phyloP scores from a whole-genome alignment of 1,284 basidiomycete genomes.

The Neotropicomus parvogracilis region DNA sequence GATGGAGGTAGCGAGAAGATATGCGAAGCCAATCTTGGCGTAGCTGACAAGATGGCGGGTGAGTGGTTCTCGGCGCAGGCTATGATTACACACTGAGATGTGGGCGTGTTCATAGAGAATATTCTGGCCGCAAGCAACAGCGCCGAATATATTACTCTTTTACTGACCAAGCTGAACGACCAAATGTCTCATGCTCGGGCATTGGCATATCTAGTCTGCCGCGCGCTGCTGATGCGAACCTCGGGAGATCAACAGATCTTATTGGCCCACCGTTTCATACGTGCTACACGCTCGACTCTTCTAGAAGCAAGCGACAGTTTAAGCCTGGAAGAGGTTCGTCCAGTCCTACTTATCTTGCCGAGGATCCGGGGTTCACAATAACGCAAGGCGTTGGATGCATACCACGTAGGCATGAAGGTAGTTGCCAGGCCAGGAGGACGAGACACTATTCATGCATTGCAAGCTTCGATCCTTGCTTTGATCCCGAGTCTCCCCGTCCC shows the following conservation, averaged over 20 bases:
- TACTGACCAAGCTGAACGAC: slow-evolving; percentile 48
- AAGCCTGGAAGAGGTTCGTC: slow-evolving; percentile 42
- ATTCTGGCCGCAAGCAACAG: slow-evolving; percentile 47
- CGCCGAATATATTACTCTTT: slow-evolving; percentile 38
- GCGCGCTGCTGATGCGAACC: slow-evolving; percentile 50
- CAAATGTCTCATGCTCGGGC: slow-evolving; percentile 49
- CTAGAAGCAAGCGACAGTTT: slow-evolving; percentile 42
- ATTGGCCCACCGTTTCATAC: slow-evolving; percentile 48
- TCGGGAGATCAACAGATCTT: slow-evolving; percentile 57
- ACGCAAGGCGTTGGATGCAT: slow-evolving; percentile 42
- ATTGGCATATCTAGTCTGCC: slow-evolving; percentile 57
- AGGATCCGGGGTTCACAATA: slow-evolving; percentile 4
- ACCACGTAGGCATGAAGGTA: slow-evolving; percentile 43
- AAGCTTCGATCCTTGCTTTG: slow-evolving; percentile 50
- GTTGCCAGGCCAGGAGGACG: slow-evolving; percentile 58
- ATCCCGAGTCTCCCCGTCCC: slow-evolving; percentile 48
- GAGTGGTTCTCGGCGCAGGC: slow-evolving; percentile 25
- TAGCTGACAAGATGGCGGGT: slow-evolving; percentile 66
- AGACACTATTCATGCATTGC: slow-evolving; percentile 52
- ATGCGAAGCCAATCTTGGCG: slow-evolving; percentile 46
- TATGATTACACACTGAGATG: not conserved
- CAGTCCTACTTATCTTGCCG: not conserved
- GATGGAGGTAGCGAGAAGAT: slow-evolving; percentile 43
- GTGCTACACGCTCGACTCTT: slow-evolving; percentile 43
- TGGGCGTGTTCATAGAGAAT: slow-evolving; percentile 46